Conservation (phyloP, 768 basidiomycete species). For the Naganishia randhawae region DNA sequence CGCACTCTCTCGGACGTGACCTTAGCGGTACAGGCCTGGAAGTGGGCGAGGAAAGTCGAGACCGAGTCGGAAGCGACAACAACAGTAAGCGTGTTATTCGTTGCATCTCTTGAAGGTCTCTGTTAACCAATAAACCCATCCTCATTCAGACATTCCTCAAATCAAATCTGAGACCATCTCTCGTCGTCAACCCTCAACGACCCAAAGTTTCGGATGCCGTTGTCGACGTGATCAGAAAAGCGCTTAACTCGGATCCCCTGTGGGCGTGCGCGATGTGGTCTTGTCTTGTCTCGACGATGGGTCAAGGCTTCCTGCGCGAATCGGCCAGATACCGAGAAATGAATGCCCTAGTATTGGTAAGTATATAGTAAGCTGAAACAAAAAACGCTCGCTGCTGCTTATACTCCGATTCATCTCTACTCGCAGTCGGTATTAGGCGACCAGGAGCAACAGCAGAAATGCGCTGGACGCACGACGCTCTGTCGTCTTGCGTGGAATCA, state of each 20-base stretch:
- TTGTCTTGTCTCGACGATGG: conserved; percentile 42
- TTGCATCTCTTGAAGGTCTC: not conserved
- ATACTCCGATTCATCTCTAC: not conserved
- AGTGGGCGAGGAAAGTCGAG: conserved; percentile 5
- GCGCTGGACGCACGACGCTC: conserved; percentile 10
- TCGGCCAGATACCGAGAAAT: conserved; percentile 34
- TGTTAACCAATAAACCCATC: not conserved
- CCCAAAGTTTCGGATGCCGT: conserved; percentile 17
- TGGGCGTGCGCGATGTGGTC: conserved; percentile 48
- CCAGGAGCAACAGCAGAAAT: conserved; percentile 15
- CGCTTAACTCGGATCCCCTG: conserved; percentile 36
- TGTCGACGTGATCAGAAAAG: conserved; percentile 31
- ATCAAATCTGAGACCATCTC: conserved; percentile 3
- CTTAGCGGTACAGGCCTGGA: conserved; percentile 12
- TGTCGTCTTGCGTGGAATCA: conserved; percentile 44
- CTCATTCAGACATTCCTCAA: not conserved
- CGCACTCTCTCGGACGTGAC: not conserved
- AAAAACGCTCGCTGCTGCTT: too few species aligned
- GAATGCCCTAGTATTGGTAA: conserved; percentile 45
- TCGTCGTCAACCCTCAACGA: not conserved
- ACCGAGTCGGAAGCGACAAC: conserved; percentile 15
- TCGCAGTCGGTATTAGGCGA: conserved; percentile 7
- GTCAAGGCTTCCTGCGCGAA: conserved; percentile 37
- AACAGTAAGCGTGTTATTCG: not conserved
- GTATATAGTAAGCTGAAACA: conserved; percentile 24